These are phyloP conservation scores for Buxus sempervirens DNA, from an alignment of 164 flowering plant genomes.

Conservation along the genomic window DNA sequence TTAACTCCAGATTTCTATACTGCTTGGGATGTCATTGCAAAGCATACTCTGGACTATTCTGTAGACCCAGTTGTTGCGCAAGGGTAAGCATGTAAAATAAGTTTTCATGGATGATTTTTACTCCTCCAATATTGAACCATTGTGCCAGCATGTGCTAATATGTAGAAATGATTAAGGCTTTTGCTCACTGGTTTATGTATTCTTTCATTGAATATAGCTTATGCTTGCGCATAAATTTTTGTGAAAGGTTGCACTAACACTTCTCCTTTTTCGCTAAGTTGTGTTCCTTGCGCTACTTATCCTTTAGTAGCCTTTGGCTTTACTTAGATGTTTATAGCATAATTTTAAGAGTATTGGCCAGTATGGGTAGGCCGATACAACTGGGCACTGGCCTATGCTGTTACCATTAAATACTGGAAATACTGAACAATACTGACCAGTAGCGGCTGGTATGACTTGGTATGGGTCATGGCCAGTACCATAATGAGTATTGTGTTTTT, in stretches of 20 bases:
- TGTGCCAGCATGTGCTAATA: background rate
- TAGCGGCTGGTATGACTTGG: no score
- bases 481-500: no score
- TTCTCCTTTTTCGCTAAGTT: background rate
- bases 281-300: no score
- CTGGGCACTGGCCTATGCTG: no score
- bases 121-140: background rate
- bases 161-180: background rate
- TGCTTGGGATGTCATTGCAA: constrained; percentile 84
- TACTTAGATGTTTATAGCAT: no score
- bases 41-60: constrained; percentile 40
- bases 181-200: background rate
- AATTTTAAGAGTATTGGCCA: no score
- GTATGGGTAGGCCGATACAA: no score
- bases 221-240: background rate
- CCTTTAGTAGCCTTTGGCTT: background rate
- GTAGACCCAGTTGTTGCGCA: constrained; percentile 50
- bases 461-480: no score
- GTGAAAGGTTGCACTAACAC: background rate
- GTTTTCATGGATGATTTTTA: background rate
- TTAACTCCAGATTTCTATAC: constrained; percentile 79
- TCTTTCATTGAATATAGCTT: no score
- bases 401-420: no score
- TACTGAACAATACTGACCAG: no score
- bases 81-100: constrained; percentile 41